Evolutionary conservation across 345 rosid species (phyloP).

Genomic region (Arabis alpina): DNA sequence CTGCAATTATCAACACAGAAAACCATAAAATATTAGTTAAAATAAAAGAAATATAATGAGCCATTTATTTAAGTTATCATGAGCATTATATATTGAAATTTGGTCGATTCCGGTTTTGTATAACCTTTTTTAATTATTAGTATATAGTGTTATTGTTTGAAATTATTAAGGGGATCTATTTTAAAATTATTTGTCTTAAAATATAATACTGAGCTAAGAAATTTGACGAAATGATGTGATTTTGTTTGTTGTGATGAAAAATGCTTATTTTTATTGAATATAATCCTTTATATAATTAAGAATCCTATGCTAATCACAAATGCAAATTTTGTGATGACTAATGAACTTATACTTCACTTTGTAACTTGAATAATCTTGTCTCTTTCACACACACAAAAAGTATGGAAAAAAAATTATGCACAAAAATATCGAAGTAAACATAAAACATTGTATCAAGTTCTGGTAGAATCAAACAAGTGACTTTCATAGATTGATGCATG

Average conservation of each 20-base stretch:
- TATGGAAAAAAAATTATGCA: not conserved
- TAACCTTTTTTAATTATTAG: not conserved
- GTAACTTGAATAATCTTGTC: not conserved
- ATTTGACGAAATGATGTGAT: not conserved
- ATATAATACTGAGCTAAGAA: not conserved
- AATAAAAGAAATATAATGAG: not conserved
- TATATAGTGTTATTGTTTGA: not conserved
- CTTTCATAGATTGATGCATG: not conserved
- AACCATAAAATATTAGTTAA: not conserved
- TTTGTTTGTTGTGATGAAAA: not conserved
- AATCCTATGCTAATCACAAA: constrained; percentile 1
- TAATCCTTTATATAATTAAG: not conserved
- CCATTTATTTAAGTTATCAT: not conserved
- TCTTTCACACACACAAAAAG: not conserved
- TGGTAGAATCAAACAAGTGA: constrained; percentile 9
- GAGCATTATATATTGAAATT: not conserved
- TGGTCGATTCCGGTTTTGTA: not conserved
- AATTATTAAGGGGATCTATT: not conserved
- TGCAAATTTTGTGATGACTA: constrained; percentile 5
- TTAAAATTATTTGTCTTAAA: not conserved
- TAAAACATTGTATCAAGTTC: not conserved
- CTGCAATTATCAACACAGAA: constrained; percentile 46
- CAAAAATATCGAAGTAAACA: not conserved
- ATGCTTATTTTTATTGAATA: not conserved
- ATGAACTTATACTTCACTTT: constrained; percentile 17